A percentile compares a stretch with the other conserved stretches of the same genome.
Conservation (phyloP, 148 eudicot genomes). For the Camellia granthamiana region DNA sequence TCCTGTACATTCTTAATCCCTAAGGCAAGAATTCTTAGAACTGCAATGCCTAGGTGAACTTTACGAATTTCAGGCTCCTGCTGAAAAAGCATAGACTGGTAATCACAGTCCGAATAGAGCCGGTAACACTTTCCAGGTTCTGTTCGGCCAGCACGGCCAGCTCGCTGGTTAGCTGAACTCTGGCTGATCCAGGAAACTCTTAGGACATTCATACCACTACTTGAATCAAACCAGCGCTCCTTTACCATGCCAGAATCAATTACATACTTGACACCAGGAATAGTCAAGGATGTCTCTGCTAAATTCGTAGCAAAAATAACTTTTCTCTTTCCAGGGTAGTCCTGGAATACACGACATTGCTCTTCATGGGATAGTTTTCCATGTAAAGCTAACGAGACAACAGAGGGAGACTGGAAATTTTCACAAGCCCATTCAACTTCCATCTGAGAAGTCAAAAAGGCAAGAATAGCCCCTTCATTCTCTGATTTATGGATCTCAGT, state of each 20-base stretch:
- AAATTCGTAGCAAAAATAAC: slow-evolving; percentile 5
- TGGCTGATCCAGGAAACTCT: slow-evolving; percentile 7
- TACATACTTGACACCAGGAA: slow-evolving; percentile 9
- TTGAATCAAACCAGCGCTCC: neutral
- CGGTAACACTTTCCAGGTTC: slow-evolving; percentile 11
- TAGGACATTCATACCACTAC: slow-evolving; percentile 5
- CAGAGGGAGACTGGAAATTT: slow-evolving; percentile 4
- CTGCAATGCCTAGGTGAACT: slow-evolving; percentile 9
- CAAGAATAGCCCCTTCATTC: slow-evolving; percentile 8
- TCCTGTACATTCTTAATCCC: neutral
- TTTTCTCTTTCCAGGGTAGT: slow-evolving; percentile 9
- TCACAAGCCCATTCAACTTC: slow-evolving; percentile 14
- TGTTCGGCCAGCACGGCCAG: slow-evolving; percentile 14
- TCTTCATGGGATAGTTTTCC: slow-evolving; percentile 5
- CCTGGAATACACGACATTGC: neutral
- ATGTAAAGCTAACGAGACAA: slow-evolving; percentile 6
- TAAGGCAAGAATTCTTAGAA: slow-evolving; percentile 12
- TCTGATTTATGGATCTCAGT: slow-evolving; percentile 3
- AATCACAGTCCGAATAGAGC: slow-evolving; percentile 6
- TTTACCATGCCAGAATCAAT: slow-evolving; percentile 9
- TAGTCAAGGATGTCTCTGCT: slow-evolving; percentile 8
- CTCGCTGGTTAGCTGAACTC: slow-evolving; percentile 16
- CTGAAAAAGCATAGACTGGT: neutral
- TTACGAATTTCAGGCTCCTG: slow-evolving; percentile 15
- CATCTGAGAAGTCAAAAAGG: slow-evolving; percentile 14